Base-by-base conservation (phyloP, 192 early-diverging fungal species). In the Podila clonocystis region DNA sequence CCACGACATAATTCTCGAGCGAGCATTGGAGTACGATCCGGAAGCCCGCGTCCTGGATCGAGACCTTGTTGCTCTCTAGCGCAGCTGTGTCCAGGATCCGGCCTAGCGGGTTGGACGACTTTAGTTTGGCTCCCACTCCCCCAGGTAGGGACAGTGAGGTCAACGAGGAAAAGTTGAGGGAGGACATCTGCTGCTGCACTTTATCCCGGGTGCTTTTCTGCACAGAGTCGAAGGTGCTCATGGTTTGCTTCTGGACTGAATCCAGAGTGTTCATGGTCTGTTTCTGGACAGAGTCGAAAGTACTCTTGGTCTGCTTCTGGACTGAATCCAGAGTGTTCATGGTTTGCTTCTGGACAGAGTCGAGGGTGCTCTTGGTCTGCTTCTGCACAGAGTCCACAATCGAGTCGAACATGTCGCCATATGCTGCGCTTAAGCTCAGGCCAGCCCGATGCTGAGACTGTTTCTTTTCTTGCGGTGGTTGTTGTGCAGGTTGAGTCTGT, bases 1-100 rank as follows among this genome's bases (percentile, higher is more conserved):
- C 77, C 20, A 80, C 71, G 15, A 80, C 71, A 19, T 73, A 69
- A 55, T 69, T 80, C 38, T 65, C 71, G 15, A n/a, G 67, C 12
- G 77, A 65, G 41, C 77, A 80, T 55, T 80, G 77, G 30, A 80
- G 20, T 8, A 80, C 66, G 31, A 80, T 73, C 67, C 77, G 36
- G 60, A 63, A 73, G 3, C 63, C 68, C 2, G 77, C 77, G 22
- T 80, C 77, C 28, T 72, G 70, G 11, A 80, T 45, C 2, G 77
- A 64, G 1, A 80, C 45, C 29, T 72, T 72, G 9, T 79, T 31
- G 12, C 58, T 55, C 31, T 71, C 77, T 24, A 55, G 48, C 2
- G 60, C 58, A 12, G 65, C 76, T 17, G 63, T 62, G 11, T 79
- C 70, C 3, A 79, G 38, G 22, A 79, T 67, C 52, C 69, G 67